Base-by-base conservation (phyloP, 495 filamentous ascomycete genomes). In the Trichoderma asperelloides region DNA sequence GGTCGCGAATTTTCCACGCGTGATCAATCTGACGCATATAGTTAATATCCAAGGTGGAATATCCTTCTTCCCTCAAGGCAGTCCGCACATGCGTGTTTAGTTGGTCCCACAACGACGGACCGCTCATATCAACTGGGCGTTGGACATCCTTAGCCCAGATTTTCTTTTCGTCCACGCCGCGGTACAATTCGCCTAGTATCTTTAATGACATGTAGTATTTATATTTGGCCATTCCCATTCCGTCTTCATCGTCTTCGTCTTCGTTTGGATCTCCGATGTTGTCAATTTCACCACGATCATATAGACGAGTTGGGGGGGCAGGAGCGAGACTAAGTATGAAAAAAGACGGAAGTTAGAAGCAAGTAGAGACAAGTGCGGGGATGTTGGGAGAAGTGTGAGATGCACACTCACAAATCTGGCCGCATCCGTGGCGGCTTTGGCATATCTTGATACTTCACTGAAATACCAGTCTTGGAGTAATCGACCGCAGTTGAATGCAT, bases 401-500 rank as follows among this genome's bases (percentile, higher is more conserved):
- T 28, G 21, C 8, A 40, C 21, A 73, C 78, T 71, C 45, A 79
- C 77, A 82, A 82, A 43, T 82, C 79, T 0, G 80, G 80, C 3
- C 79, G 49, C 70, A 60, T 65, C 69, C 62, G 23, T 57, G 0
- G 65, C 49, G 21, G 37, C 45, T 33, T 76, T 0, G 77, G 68
- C 18, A 81, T 66, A 27, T 74, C 67, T 0, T 27, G 64, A n/a
- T 78, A 37, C 65, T 81, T 72, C 21, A 93, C 91, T 0, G 88
- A 82, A 33, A 86, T 84, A 0, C 92, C 92, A 0, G 89, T 87
- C 73, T 96, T 95, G 2, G 87, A 90, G 69, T 89, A 96, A 74
- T 96, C 91, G 1, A 96, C 92, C 0, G 89, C 91, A 0, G 80
- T 87, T 0, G 91, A 95, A 65, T 89, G 87, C 72, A 95, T 74